A percentile compares a stretch with the other conserved stretches of the same genome.
phyloP scores from a whole-genome alignment of 1,139 yeast species.

The Saccharomycopsis hybrid region DNA sequence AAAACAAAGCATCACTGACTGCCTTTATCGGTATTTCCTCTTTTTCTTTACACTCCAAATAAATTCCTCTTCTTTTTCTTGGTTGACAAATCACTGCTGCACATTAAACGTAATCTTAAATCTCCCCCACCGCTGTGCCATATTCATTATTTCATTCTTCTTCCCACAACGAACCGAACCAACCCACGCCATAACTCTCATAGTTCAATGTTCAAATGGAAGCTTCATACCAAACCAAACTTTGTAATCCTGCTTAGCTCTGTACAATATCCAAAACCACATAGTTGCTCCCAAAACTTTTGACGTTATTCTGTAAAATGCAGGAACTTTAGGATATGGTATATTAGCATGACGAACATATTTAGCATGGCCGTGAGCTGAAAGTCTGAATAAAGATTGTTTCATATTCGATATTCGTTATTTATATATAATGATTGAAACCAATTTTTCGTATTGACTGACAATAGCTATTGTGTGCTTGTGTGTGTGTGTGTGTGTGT shows the following conservation, averaged over 20 bases:
- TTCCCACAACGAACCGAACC: background rate
- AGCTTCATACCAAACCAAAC: slow-evolving; percentile 40
- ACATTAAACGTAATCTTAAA: too few species aligned
- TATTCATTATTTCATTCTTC: background rate
- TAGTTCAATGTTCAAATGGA: slow-evolving; percentile 20
- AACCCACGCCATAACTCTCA: too few species aligned
- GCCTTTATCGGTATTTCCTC: too few species aligned
- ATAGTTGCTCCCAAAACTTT: slow-evolving; percentile 71
- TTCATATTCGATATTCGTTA: slow-evolving; percentile 13
- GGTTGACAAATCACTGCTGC: too few species aligned
- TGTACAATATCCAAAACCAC: slow-evolving; percentile 83
- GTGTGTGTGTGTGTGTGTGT: too few species aligned
- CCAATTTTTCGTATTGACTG: too few species aligned
- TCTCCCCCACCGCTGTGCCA: too few species aligned
- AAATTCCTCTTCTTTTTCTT: too few species aligned
- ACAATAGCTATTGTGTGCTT: too few species aligned
- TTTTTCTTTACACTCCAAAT: too few species aligned
- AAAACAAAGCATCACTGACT: too few species aligned
- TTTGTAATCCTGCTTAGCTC: slow-evolving; percentile 67
- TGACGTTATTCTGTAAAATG: slow-evolving; percentile 50
- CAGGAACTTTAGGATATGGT: slow-evolving; percentile 49
- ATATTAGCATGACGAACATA: slow-evolving; percentile 50
- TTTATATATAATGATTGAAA: background rate
- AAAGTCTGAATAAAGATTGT: slow-evolving; percentile 20
- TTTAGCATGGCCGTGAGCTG: slow-evolving; percentile 37